These are phyloP conservation scores for Pseudonitzschia delicatissima DNA, from an alignment of 108 stramenopile genomes.

Conservation along the genomic window DNA sequence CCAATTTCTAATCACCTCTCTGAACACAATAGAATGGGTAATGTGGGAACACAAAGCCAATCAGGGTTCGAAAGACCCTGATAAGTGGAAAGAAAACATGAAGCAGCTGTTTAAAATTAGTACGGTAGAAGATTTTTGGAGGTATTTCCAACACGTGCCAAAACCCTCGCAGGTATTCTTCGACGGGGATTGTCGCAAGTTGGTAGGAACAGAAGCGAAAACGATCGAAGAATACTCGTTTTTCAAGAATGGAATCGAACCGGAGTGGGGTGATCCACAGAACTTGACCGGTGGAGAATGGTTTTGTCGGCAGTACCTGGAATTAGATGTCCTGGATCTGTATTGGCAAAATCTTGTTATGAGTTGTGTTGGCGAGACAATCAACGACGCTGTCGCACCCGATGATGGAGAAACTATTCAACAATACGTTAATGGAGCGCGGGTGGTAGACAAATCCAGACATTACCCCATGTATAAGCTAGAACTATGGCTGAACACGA, in stretches of 20 bases:
- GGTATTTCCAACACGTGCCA: constrained; percentile 85
- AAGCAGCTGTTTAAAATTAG: constrained; percentile 75
- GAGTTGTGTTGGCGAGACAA: constrained; percentile 84
- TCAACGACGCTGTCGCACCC: constrained; percentile 66
- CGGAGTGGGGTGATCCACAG: constrained; percentile 91
- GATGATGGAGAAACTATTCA: constrained; percentile 8
- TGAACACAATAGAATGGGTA: constrained; percentile 90
- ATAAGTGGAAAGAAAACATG: constrained; percentile 87
- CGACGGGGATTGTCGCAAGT: constrained; percentile 80
- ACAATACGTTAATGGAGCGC: constrained; percentile 77
- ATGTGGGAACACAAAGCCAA: constrained; percentile 78
- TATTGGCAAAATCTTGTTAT: constrained; percentile 91
- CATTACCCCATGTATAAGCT: constrained; percentile 71
- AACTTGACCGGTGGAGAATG: constrained; percentile 90
- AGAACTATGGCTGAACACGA: constrained; percentile 85
- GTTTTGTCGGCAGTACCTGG: constrained; percentile 77
- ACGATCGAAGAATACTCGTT: constrained; percentile 88
- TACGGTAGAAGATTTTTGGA: constrained; percentile 93
- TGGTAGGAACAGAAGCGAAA: constrained; percentile 64
- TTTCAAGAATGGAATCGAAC: constrained; percentile 94
- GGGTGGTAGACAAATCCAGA: constrained; percentile 89
- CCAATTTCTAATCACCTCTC: too few relatives aligned
- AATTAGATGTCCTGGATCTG: constrained; percentile 73
- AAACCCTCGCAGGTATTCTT: constrained; percentile 80
- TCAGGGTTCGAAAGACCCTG: constrained; percentile 50